phyloP scores from a whole-genome alignment of 345 rosid species.

The Draba incana region DNA sequence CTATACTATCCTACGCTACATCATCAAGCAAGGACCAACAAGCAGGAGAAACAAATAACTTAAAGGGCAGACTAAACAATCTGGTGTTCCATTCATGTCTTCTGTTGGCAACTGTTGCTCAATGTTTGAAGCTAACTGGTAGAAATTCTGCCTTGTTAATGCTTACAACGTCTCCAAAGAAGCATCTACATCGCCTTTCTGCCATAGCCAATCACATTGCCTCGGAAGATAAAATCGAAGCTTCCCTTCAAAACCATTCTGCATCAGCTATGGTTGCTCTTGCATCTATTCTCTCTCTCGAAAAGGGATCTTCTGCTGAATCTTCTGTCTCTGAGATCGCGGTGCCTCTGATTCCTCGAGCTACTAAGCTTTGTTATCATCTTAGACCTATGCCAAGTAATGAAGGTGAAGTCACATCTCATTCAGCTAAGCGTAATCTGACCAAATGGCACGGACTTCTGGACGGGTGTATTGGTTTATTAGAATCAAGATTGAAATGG shows the following conservation, averaged over 20 bases:
- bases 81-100: constrained; percentile 71
- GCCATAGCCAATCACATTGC: constrained; percentile 71
- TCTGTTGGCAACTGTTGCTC: constrained; percentile 74
- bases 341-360: constrained; percentile 85
- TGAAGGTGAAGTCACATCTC: constrained; percentile 47
- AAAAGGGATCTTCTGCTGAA: constrained; percentile 71
- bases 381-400: constrained; percentile 55
- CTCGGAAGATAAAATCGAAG: constrained; percentile 62
- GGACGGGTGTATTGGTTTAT: constrained; percentile 92
- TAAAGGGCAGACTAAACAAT: constrained; percentile 63
- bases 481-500: constrained; percentile 81
- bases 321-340: constrained; percentile 77
- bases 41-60: constrained; percentile 54
- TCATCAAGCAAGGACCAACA: constrained; percentile 61
- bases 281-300: constrained; percentile 93
- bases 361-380: constrained; percentile 74
- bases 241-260: constrained; percentile 63
- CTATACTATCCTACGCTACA: constrained; percentile 65
- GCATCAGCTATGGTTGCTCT: constrained; percentile 94
- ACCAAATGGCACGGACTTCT: constrained; percentile 88
- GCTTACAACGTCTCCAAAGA: constrained; percentile 86
- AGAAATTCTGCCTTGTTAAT: constrained; percentile 84
- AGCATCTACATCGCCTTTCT: constrained; percentile 82
- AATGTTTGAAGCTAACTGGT: constrained; percentile 80
- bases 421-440: constrained; percentile 41